These are phyloP conservation scores for Adansonia madagascariensis DNA, from an alignment of 441 rosid species.

Conservation along the genomic window DNA sequence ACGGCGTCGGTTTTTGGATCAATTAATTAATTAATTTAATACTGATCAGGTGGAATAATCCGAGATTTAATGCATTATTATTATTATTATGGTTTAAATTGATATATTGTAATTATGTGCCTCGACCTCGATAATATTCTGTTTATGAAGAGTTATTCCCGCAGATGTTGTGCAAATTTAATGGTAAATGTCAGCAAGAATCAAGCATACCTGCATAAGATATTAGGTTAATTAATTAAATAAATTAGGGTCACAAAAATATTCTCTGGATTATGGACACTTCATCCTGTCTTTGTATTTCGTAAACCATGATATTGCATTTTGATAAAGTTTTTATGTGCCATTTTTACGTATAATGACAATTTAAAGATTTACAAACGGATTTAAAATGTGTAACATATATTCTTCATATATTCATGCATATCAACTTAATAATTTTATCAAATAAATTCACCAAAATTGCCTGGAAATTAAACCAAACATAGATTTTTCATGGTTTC, in stretches of 20 bases:
- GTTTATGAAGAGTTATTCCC: not conserved
- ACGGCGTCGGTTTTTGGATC: too few species aligned
- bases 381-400: too few species aligned
- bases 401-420: not conserved
- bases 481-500: not conserved
- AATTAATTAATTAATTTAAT: too few species aligned
- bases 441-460: not conserved
- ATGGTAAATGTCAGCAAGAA: not conserved
- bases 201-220: not conserved
- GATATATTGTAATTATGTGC: not conserved
- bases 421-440: too few species aligned
- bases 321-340: not conserved
- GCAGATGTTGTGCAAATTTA: slow-evolving; percentile 14
- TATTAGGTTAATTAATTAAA: not conserved
- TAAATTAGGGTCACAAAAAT: slow-evolving; percentile 31
- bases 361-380: too few species aligned
- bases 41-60: not conserved
- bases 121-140: not conserved
- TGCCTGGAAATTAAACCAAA: not conserved
- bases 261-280: slow-evolving; percentile 20
- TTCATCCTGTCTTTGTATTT: not conserved
- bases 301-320: not conserved
- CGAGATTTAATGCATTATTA: not conserved
- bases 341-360: not conserved
- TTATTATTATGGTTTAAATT: not conserved